These are phyloP conservation scores for Aspergillus diversus DNA, from an alignment of 495 filamentous ascomycete species.

Conservation along the genomic window DNA sequence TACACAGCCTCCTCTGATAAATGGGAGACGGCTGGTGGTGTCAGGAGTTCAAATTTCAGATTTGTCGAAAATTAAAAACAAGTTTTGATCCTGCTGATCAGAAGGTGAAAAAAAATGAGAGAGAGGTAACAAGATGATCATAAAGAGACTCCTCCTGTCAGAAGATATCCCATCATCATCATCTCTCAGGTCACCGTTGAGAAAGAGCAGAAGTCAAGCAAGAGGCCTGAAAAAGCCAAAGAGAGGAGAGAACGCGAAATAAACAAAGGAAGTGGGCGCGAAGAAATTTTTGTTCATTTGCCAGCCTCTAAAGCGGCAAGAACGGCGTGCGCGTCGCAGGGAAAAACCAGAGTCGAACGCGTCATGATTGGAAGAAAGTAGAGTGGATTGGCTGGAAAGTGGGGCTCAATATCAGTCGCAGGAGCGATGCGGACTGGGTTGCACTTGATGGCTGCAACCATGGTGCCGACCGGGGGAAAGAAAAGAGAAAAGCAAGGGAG, in stretches of 20 bases:
- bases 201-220: neutral
- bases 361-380: conserved; percentile 38
- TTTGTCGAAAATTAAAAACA: neutral
- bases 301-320: conserved; percentile 47
- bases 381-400: conserved; percentile 18
- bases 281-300: conserved; percentile 49
- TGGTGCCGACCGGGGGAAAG: conserved; percentile 30
- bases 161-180: neutral
- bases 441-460: conserved; percentile 35
- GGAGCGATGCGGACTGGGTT: conserved; percentile 38
- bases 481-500: conserved; percentile 32
- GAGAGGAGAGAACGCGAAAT: conserved; percentile 28
- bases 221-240: neutral
- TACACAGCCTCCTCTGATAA: conserved; percentile 2
- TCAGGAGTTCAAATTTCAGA: neutral
- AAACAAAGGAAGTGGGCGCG: conserved; percentile 30
- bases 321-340: conserved; percentile 38
- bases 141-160: neutral
- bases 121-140: neutral
- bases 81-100: neutral
- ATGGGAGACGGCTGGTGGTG: neutral
- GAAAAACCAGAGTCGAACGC: conserved; percentile 31
- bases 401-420: conserved; percentile 35
- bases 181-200: neutral
- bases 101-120: neutral